Evolutionary conservation across 2,329 filamentous ascomycete species (phyloP).

Genomic region (Aspergillus jensenii): DNA sequence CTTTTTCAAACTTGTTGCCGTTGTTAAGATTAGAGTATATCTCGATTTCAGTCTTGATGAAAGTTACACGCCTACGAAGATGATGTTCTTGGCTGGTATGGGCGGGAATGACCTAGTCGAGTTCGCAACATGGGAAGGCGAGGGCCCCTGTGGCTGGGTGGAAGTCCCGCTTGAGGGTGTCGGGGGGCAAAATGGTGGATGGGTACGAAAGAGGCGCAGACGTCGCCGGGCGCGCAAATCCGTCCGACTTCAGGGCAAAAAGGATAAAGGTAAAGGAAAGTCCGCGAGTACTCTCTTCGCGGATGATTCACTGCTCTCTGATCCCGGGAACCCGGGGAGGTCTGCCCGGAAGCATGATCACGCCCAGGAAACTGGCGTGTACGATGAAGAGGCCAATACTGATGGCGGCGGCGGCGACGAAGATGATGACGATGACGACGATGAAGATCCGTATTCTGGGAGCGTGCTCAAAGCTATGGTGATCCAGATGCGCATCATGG

Average conservation of each 20-base stretch:
- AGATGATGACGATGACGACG: conserved; percentile 24
- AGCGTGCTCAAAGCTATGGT: conserved; percentile 84
- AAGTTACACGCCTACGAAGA: conserved; percentile 93
- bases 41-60: conserved; percentile 93
- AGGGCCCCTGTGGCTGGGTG: conserved; percentile 84
- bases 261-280: conserved; percentile 21
- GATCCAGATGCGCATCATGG: conserved; percentile 83
- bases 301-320: conserved; percentile 17
- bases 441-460: conserved; percentile 52
- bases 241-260: neutral
- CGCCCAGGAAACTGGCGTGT: conserved; percentile 26
- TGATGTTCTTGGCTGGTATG: conserved; percentile 84
- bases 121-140: conserved; percentile 77
- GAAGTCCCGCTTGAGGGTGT: conserved; percentile 72
- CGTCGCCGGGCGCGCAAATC: conserved; percentile 11
- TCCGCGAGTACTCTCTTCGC: conserved; percentile 9
- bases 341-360: conserved; percentile 19
- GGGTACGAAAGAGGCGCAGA: conserved; percentile 26
- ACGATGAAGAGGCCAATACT: conserved; percentile 29
- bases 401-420: conserved; percentile 25
- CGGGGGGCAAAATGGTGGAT: conserved; percentile 44
- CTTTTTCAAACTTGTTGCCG: conserved; percentile 56
- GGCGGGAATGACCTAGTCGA: conserved; percentile 89
- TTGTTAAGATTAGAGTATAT: conserved; percentile 54
- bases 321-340: conserved; percentile 10